Conservation (phyloP, 345 rosid genomes). For the Reutealis trisperma region DNA sequence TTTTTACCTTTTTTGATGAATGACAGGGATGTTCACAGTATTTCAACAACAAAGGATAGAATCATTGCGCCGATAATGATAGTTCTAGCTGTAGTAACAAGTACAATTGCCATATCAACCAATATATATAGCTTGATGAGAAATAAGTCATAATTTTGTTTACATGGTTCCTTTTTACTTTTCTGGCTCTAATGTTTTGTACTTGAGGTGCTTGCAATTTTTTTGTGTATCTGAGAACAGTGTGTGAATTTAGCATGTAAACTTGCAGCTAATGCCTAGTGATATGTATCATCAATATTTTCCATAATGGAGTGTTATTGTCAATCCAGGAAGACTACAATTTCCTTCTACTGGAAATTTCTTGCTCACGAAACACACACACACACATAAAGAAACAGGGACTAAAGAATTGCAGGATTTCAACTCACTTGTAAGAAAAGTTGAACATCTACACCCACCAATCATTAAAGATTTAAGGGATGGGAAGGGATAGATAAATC, state of each 20-base stretch:
- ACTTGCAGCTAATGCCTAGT: neutral
- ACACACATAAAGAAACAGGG: too few species aligned
- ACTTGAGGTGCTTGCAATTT: neutral
- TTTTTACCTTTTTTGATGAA: neutral
- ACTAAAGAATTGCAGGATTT: too few species aligned
- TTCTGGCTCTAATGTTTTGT: neutral
- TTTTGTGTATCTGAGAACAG: neutral
- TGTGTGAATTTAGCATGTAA: neutral
- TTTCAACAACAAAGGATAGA: slow-evolving; percentile 43
- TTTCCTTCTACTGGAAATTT: too few species aligned
- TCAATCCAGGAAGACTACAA: too few species aligned
- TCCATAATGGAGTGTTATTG: too few species aligned
- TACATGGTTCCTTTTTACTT: neutral
- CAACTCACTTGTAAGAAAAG: too few species aligned
- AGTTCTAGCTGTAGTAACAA: slow-evolving; percentile 45
- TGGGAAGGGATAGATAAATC: too few species aligned
- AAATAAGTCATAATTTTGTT: slow-evolving; percentile 15
- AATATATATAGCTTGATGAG: slow-evolving; percentile 30
- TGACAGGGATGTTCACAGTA: slow-evolving; percentile 52
- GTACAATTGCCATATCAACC: slow-evolving; percentile 51
- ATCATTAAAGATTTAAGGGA: too few species aligned
- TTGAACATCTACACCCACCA: too few species aligned
- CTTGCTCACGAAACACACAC: too few species aligned
- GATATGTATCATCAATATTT: too few species aligned
- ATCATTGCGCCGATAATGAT: slow-evolving; percentile 44